phyloP scores from a whole-genome alignment of 2,329 filamentous ascomycete genomes.

The Stagonosporopsis tanaceti region DNA sequence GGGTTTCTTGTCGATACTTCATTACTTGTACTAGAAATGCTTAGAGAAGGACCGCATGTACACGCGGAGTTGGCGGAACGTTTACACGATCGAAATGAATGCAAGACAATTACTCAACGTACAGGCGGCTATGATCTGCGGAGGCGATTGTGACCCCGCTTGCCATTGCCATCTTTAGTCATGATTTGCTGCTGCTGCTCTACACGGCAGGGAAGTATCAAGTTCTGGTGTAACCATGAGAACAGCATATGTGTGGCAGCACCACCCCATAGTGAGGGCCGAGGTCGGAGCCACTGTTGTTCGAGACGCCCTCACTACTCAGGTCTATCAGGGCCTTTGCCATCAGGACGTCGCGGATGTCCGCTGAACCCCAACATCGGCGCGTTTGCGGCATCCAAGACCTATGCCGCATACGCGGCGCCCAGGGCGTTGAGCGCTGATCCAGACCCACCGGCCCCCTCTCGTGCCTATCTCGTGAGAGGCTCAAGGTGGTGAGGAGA shows the following conservation, averaged over 20 bases:
- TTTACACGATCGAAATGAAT: not conserved
- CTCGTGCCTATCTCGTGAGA: constrained; percentile 4
- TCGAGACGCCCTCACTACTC: not conserved
- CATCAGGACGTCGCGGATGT: not conserved
- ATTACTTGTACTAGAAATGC: not conserved
- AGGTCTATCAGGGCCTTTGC: too few relatives aligned
- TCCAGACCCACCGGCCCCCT: constrained; percentile 3
- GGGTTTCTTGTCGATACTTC: not conserved
- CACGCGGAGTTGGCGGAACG: not conserved
- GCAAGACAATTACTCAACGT: not conserved
- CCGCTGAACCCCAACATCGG: not conserved
- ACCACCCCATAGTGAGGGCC: not conserved
- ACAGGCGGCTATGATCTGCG: not conserved
- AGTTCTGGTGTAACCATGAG: not conserved
- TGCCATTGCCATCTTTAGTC: constrained; percentile 3
- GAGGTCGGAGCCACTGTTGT: not conserved
- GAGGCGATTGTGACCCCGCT: not conserved
- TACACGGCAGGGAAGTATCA: not conserved
- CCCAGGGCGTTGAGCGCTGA: not conserved
- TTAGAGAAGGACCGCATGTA: not conserved
- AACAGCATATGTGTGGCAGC: not conserved
- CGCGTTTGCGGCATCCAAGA: not conserved
- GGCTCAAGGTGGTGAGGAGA: not conserved
- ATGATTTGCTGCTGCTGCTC: not conserved
- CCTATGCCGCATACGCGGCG: not conserved